Conservation (phyloP, 1,284 basidiomycete genomes). For the Apiotrichum gracile region DNA sequence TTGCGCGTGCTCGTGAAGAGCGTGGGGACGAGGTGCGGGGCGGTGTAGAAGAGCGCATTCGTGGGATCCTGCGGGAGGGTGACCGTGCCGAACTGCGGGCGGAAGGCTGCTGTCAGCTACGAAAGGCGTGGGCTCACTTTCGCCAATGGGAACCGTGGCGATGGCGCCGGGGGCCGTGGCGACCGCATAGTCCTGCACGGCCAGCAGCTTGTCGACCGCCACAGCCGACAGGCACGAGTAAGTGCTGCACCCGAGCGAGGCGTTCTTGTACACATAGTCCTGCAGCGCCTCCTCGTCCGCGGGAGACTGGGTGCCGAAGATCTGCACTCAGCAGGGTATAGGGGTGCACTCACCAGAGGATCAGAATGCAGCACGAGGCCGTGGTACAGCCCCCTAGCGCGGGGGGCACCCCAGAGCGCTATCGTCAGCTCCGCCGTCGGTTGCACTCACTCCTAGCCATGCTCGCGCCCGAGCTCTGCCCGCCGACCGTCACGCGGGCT, state of each 20-base stretch:
- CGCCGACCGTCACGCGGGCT: slow-evolving; percentile 71
- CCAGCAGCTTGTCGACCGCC: slow-evolving; percentile 54
- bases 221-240: slow-evolving; percentile 54
- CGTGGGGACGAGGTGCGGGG: slow-evolving; percentile 57
- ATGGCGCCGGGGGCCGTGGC: slow-evolving; percentile 38
- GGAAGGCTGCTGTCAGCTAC: slow-evolving; percentile 22
- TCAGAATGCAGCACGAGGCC: slow-evolving; percentile 76
- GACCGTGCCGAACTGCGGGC: slow-evolving; percentile 27
- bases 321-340: not conserved
- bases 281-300: slow-evolving; percentile 57
- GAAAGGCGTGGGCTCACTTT: not conserved
- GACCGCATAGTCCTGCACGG: slow-evolving; percentile 50
- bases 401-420: slow-evolving; percentile 62
- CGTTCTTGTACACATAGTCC: slow-evolving; percentile 51
- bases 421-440: too few species aligned
- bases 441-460: slow-evolving; percentile 56
- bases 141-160: slow-evolving; percentile 21
- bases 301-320: slow-evolving; percentile 46
- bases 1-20: slow-evolving; percentile 61
- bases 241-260: slow-evolving; percentile 27
- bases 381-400: slow-evolving; percentile 60
- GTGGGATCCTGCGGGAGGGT: slow-evolving; percentile 51
- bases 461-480: slow-evolving; percentile 78
- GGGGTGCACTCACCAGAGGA: slow-evolving; percentile 59
- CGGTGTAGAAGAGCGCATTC: slow-evolving; percentile 59